These are phyloP conservation scores for Vinca major DNA, from an alignment of 305 asterid species.

Conservation along the genomic window DNA sequence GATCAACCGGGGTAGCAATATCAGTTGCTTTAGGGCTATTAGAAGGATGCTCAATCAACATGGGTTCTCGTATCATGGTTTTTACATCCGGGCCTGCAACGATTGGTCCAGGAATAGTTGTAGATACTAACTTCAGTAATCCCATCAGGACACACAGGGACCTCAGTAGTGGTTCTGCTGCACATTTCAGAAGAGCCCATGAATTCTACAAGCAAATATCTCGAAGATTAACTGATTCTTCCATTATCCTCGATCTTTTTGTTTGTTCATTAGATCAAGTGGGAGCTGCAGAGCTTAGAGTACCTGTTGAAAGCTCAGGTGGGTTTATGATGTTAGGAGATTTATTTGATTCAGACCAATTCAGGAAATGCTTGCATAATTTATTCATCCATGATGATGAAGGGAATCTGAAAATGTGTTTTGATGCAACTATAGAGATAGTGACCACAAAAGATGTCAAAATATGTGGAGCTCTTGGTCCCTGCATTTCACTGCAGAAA, in stretches of 20 bases:
- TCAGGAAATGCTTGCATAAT: constrained; percentile 55
- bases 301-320: constrained; percentile 63
- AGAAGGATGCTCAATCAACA: constrained; percentile 60
- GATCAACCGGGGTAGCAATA: constrained; percentile 78
- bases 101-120: constrained; percentile 69
- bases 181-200: constrained; percentile 42
- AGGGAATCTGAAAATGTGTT: constrained; percentile 61
- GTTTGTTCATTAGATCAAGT: constrained; percentile 93
- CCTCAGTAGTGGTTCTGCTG: constrained; percentile 42
- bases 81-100: constrained; percentile 97
- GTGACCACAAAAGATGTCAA: constrained; percentile 65
- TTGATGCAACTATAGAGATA: constrained; percentile 77
- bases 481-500: constrained; percentile 53
- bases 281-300: constrained; percentile 79
- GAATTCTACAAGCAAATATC: constrained; percentile 61
- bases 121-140: constrained; percentile 43
- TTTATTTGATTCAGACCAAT: constrained; percentile 70
- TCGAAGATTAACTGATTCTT: constrained; percentile 52
- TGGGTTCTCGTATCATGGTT: constrained; percentile 80
- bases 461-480: constrained; percentile 80
- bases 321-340: constrained; percentile 83
- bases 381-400: constrained; percentile 46
- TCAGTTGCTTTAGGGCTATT: constrained; percentile 76
- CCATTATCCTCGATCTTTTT: constrained; percentile 77
- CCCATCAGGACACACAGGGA: constrained; percentile 74